Base-by-base conservation (phyloP, 164 flowering plant genomes). In the Nymphaea thermarum region DNA sequence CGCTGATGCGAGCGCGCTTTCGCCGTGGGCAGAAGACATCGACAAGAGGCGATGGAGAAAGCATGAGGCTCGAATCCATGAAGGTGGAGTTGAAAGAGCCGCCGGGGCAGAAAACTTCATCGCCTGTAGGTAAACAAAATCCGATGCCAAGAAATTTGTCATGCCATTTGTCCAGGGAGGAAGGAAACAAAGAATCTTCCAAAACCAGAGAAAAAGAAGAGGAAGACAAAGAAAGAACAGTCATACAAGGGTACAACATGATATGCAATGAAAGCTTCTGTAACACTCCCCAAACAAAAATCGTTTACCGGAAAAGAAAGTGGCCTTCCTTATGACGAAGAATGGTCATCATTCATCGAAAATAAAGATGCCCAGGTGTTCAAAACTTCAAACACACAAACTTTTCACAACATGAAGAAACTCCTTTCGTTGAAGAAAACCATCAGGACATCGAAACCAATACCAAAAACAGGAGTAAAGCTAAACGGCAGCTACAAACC, bases 21-120 rank as follows among this genome's bases (percentile, higher is more conserved):
- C 82, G 67, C 25, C 81, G 79, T 67, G 80, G 79, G 55, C 67
- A 77, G 63, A 77, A 81, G 2, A 77, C 68, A 44, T 80, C 83
- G 11, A 71, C 73, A 45, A 65, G 68, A 59, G 70, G 65, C 15
- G 71, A 71, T 63, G 71, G 77, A 62, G 82, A 72, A 6, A 72
- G 66, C 65, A 77, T 43, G 43, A 75, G 70, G 70, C 74, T 71
- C 2, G 77, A 70, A 64, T 75, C 80, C 71, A 67, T 77, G 65
- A 68, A 64, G 44, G 64, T 62, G 25, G 74, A 36, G 67, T 67
- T 74, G 36, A 71, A 14, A 2, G 82, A 60, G 3, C 73, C 76
- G 25, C 73, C 77, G 41, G 71, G 25, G 70, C 64, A 68, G 70
- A 77, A 69, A 11, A 67, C 75, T 66, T 73, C 77, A 64, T 76